Base-by-base conservation (phyloP, 176 grass and related monocot species). In the Neostapfia colusana region DNA sequence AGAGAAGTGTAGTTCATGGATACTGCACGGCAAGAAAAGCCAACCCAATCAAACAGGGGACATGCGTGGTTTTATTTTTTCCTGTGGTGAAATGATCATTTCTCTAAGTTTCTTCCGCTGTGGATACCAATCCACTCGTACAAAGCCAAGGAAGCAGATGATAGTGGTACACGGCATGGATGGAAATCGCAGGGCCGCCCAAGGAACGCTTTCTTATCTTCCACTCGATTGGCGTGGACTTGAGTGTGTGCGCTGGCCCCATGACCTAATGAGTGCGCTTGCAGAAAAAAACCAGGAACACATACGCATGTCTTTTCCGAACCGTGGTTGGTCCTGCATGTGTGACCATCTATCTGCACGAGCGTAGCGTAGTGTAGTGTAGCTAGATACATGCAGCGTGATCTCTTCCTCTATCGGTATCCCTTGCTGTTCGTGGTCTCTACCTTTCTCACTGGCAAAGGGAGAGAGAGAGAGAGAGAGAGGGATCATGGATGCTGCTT, bases 191-290 rank as follows among this genome's bases (percentile, higher is more conserved):
- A 60, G 9, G 57, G 35, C 82, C 60, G 44, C 44, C 34, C 34
- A 70, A 43, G 17, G 31, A 14, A n/a, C 73, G 9, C 55, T 17
- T 74, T 80, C 11, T 74, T 80, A 50, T 25, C 38, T 5, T 20
- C 7, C 55, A 69, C 9, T 75, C 40, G 77, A 69, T 81, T 43
- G 63, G 43, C 34, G 51, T 20, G 63, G 71, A 81, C 64, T 76
- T 28, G 43, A 54, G 84, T 63, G 78, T 4, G n/a, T n/a, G 43
- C 55, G 43, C 55, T 81, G 78, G 25, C 55, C 84, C 71, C 70
- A 54, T 63, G 54, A 10, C 36, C 50, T 45, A 86, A 86, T 82
- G 85, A 87, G 79, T 87, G 85, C 85, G 39, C 11, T 28, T 0
- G 79, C 65, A 27, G 71, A 70, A 51, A 51, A 51, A 51, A 81